A percentile compares a stretch with the other conserved stretches of the same genome.
Conservation (phyloP, 495 filamentous ascomycete species). For the Tuber melanosporum region DNA sequence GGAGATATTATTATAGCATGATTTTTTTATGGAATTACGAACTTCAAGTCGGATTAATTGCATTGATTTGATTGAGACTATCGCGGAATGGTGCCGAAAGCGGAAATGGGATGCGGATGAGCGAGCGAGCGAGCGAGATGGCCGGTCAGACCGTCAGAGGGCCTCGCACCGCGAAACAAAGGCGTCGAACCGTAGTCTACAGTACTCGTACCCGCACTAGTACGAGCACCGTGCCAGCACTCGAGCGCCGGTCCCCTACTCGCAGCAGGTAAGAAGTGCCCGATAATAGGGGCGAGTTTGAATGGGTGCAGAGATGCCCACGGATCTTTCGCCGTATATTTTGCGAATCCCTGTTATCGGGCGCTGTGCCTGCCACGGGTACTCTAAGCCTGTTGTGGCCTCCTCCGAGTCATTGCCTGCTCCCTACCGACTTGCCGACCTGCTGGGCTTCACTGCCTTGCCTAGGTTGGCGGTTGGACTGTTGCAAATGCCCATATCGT, state of each 20-base stretch:
- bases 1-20: neutral
- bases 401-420: slow-evolving; percentile 4
- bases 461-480: neutral
- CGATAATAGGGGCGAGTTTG: no score
- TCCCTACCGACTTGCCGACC: neutral
- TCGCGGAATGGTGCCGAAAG: neutral
- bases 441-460: neutral
- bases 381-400: slow-evolving; percentile 3
- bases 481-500: neutral
- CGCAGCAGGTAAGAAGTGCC: no score
- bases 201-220: neutral
- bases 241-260: no score
- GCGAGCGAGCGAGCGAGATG: neutral
- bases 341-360: no score
- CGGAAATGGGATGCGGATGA: neutral
- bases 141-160: neutral
- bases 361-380: neutral
- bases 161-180: neutral
- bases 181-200: neutral
- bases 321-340: no score
- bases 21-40: neutral
- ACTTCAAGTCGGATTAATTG: neutral
- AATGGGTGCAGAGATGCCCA: no score
- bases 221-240: no score
- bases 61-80: neutral